Evolutionary conservation across 1,284 basidiomycete genomes (phyloP), one percentile per base, ranked within the genome.

Genomic region (Agaricales sp.): DNA sequence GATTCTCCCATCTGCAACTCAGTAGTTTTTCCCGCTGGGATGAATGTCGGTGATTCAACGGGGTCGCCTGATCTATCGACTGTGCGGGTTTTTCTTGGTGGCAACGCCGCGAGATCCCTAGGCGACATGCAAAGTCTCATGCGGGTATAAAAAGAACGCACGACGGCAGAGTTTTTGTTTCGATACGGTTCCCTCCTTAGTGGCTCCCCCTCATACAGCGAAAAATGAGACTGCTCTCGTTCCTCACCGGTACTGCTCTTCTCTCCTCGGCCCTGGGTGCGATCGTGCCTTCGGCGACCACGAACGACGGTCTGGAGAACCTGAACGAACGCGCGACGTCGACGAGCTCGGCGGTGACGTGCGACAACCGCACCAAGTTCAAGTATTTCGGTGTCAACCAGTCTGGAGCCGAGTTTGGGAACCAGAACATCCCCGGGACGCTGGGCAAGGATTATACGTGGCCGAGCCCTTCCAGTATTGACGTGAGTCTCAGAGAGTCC

Each of bases 351-450:
- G 39, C 39, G 6, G 39, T 41, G 13, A 41, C 39, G 16, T 41
- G 39, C 39, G 18, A 41, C 16, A 41, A 41, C 39, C 6, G 39
- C 8, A 41, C 39, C 19, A 41, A 41, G 61, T 81, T 82, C 71
- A 67, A 69, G 56, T 78, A 66, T 65, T 78, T 79, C 54, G 80
- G 79, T 62, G 78, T 80, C 24, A 80, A 77, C 63, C 64, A 81
- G 59, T 74, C 75, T 57, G 75, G 77, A 52, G 80, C 77, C 44
- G 76, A 80, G 62, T 71, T 80, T 53, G 77, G 77, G 12, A 64
- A 69, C 51, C 60, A 52, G 19, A 63, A 58, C 16, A 68, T 72
- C 56, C 76, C 77, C 8, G 75, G 75, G 46, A 61, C 61, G n/a
- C 62, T 75, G 19, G 69, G 68, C 50, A 75, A 58, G 35, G 67